Evolutionary conservation across 768 basidiomycete genomes (phyloP).

Genomic region (Rhodosporidiobolus odoratus): DNA sequence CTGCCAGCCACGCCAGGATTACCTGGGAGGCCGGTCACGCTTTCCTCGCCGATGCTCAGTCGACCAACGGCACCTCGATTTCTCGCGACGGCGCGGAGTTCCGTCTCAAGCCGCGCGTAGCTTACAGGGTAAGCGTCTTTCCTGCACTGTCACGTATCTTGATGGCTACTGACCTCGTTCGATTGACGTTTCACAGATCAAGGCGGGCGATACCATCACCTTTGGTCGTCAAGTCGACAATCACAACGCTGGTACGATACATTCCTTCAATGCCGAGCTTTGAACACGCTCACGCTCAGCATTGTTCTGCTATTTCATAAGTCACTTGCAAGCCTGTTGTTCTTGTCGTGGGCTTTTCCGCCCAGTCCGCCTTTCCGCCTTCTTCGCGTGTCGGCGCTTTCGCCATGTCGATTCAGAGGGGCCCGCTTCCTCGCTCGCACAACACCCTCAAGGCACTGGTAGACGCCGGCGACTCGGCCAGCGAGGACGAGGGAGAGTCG

Average conservation of each 20-base stretch:
- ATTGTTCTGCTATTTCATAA: neutral
- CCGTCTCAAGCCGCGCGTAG: neutral
- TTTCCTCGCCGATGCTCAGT: neutral
- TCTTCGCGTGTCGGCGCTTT: too few species aligned
- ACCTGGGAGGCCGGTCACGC: constrained; percentile 4
- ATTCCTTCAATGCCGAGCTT: neutral
- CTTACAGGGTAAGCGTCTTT: neutral
- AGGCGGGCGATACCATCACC: neutral
- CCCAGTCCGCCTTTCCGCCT: neutral
- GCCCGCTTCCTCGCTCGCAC: neutral
- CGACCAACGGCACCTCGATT: constrained; percentile 18
- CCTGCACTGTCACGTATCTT: accelerated
- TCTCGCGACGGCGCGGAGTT: neutral
- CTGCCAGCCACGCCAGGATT: neutral
- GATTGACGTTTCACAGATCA: neutral
- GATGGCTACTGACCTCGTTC: neutral
- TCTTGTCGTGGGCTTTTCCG: neutral
- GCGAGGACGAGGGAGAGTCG: too few species aligned
- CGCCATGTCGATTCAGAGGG: too few species aligned
- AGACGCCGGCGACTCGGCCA: too few species aligned
- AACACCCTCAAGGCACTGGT: neutral
- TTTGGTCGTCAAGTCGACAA: constrained; percentile 13
- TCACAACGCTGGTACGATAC: too few species aligned
- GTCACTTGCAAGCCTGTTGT: constrained; percentile 16
- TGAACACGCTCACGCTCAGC: neutral